Evolutionary conservation across 768 basidiomycete species (phyloP).

Genomic region (Leucocoprinus leucothites): DNA sequence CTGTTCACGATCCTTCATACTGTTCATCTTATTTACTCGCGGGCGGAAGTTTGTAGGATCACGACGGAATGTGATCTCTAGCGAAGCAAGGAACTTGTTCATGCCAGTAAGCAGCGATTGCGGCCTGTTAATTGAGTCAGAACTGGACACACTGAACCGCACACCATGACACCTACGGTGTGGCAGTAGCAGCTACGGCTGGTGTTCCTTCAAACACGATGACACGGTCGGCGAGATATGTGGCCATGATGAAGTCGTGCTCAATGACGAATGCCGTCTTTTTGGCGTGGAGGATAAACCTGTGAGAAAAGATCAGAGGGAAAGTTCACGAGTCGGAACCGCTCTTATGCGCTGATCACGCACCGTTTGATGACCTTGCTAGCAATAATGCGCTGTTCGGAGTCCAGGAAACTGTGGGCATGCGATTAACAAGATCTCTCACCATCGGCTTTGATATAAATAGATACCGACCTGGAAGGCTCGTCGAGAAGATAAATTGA

Average conservation of each 20-base stretch:
- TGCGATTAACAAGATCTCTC: neutral
- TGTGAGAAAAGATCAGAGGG: conserved; percentile 21
- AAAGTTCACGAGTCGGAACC: neutral
- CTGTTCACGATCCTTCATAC: conserved; percentile 87
- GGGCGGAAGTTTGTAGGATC: conserved; percentile 95
- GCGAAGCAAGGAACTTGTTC: conserved; percentile 94
- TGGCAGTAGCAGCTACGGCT: conserved; percentile 84
- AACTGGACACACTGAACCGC: neutral
- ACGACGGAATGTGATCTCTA: conserved; percentile 97
- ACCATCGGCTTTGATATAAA: conserved; percentile 2
- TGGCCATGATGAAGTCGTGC: conserved; percentile 99
- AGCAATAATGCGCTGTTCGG: conserved; percentile 98
- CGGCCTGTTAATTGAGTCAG: conserved; percentile 48
- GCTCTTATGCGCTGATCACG: conserved; percentile 12
- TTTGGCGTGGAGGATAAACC: conserved; percentile 94
- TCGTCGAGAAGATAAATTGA: conserved; percentile 96
- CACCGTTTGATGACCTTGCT: conserved; percentile 97
- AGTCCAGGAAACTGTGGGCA: conserved; percentile 80
- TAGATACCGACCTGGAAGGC: conserved; percentile 64
- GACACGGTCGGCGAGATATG: conserved; percentile 96
- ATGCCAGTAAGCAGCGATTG: conserved; percentile 94
- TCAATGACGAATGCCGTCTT: conserved; percentile 99
- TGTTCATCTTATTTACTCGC: conserved; percentile 81
- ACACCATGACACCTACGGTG: conserved; percentile 57
- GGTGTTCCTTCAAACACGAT: conserved; percentile 90